Evolutionary conservation across 1,139 yeast species (phyloP), one percentile per base, ranked within the genome.

Genomic region (Debaryomyces coudertii): DNA sequence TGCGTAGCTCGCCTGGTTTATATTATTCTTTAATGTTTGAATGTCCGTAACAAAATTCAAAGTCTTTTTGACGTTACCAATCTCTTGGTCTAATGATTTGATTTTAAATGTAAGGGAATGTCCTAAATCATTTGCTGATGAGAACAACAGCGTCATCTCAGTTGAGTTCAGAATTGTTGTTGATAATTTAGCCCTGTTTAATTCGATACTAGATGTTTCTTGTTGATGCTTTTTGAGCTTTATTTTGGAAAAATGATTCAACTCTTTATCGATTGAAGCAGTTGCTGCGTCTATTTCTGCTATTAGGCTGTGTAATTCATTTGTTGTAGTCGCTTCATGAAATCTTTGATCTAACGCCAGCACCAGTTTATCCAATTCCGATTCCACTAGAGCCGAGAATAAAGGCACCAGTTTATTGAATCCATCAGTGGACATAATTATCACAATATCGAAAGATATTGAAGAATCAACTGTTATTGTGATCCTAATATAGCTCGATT

Each of bases 71-170:
- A 92, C 90, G 36, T 87, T 78, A 4, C 76, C 71, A 51, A 87
- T 83, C 57, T 90, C 96, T 43, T 72, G 71, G 61, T 90, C 96
- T 40, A 89, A 71, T 5, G 83, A 66, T 48, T 86, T 76, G 48
- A 90, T 88, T 54, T 85, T 81, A 42, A 78, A 79, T 1, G 96
- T 87, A 45, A 90, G 79, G 15, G 79, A 70, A 36, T 77, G 72
- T 2, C 96, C 93, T 49, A 85, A 72, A 46, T 77, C 79, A 47
- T 86, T 82, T 0, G 96, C 87, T 28, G 76, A 69, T 6, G 82
- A 68, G 49, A 86, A 75, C 27, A 82, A 69, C 28, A 68, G 65
- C 12, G 76, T 73, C 49, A 87, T 66, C 11, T 79, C 74, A 36
- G 72, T 70, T 8, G 85, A 78, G 23, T 60, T 58, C 18, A 59